These are phyloP conservation scores for Closterium sp. DNA, from an alignment of 139 green algal species.

Conservation along the genomic window DNA sequence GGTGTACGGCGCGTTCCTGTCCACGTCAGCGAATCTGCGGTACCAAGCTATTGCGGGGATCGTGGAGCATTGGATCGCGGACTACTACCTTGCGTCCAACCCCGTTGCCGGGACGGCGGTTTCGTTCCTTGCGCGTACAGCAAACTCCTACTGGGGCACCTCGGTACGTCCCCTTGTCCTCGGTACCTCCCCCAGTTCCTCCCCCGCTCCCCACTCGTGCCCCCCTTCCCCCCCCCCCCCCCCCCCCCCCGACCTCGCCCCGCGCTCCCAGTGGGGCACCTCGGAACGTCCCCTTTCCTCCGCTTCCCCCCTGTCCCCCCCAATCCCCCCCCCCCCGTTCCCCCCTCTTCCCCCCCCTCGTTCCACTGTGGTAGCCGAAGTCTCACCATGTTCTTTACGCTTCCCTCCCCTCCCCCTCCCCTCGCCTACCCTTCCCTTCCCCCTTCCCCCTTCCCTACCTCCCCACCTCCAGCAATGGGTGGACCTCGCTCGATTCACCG, in stretches of 20 bases:
- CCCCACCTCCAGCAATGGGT: slow-evolving; percentile 41
- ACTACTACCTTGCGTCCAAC: slow-evolving; percentile 19
- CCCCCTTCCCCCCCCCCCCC: not conserved
- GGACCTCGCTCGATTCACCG: slow-evolving; percentile 13
- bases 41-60: slow-evolving; percentile 48
- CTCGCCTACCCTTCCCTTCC: not conserved
- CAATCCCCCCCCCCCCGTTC: not conserved
- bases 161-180: not conserved
- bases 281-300: not conserved
- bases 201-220: not conserved
- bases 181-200: not conserved
- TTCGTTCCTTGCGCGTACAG: slow-evolving; percentile 28
- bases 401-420: not conserved
- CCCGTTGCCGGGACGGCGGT: slow-evolving; percentile 3
- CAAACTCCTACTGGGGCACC: slow-evolving; percentile 46
- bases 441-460: not conserved
- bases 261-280: too few relatives aligned
- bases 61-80: slow-evolving; percentile 45
- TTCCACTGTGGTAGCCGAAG: not conserved
- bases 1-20: slow-evolving; percentile 45
- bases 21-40: slow-evolving; percentile 45
- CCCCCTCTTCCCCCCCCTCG: not conserved
- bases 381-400: not conserved
- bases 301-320: not conserved
- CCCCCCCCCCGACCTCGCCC: not conserved